These are phyloP conservation scores for Lenwebbia sp. DNA, from an alignment of 345 rosid species.

Conservation along the genomic window DNA sequence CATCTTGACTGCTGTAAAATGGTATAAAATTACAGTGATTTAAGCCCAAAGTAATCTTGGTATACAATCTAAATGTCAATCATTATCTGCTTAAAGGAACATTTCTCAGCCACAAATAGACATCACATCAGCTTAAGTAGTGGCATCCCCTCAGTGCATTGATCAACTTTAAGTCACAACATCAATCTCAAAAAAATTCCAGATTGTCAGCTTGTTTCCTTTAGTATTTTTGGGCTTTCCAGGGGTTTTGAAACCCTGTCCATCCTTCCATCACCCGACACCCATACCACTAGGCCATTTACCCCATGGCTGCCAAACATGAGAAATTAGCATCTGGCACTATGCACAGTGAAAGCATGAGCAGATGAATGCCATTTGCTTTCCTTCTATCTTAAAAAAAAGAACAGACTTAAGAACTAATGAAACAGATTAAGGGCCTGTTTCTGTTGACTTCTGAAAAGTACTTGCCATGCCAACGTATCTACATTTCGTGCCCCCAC, in stretches of 20 bases:
- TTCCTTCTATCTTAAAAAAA: neutral
- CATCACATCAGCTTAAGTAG: neutral
- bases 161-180: neutral
- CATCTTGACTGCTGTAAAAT: conserved; percentile 25
- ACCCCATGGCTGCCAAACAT: neutral
- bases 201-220: neutral
- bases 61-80: neutral
- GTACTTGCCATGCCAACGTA: neutral
- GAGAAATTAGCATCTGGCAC: neutral
- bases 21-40: neutral
- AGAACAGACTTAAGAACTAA: neutral
- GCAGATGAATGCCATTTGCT: neutral
- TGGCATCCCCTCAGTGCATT: neutral
- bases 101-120: neutral
- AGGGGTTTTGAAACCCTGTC: neutral
- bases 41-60: neutral
- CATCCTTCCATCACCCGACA: neutral
- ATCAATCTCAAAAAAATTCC: neutral
- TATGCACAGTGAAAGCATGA: neutral
- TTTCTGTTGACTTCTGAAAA: neutral
- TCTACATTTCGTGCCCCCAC: neutral
- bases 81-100: neutral
- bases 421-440: neutral
- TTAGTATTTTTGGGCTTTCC: neutral
- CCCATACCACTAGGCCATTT: neutral